These are phyloP conservation scores for Alloascoidea hylecoeti DNA, from an alignment of 805 yeast genomes.

Conservation along the genomic window DNA sequence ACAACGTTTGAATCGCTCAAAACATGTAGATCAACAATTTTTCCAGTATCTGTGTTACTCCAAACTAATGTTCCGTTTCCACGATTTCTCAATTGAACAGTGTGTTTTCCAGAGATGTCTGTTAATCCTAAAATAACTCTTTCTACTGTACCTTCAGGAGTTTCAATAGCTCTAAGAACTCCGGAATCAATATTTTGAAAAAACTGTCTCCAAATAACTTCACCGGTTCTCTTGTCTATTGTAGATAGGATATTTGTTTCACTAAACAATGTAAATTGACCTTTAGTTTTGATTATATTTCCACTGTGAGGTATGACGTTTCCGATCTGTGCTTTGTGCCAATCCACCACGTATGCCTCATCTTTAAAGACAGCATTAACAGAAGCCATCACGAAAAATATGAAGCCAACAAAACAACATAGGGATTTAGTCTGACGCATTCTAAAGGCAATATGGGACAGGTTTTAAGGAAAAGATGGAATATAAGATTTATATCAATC, in stretches of 20 bases:
- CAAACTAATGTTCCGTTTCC: not conserved
- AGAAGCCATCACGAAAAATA: not conserved
- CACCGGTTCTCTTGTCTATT: slow-evolving; percentile 12
- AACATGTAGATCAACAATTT: not conserved
- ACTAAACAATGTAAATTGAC: slow-evolving; percentile 9
- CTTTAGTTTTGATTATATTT: slow-evolving; percentile 4
- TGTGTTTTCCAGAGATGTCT: not conserved
- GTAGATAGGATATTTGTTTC: slow-evolving; percentile 12
- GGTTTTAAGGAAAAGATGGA: too few relatives aligned
- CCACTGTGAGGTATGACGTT: slow-evolving; percentile 5
- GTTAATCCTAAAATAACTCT: not conserved
- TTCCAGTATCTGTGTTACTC: not conserved
- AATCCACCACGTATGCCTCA: slow-evolving; percentile 18
- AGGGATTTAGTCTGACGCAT: too few relatives aligned
- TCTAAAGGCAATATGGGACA: too few relatives aligned
- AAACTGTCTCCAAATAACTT: slow-evolving; percentile 11
- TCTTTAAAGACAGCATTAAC: slow-evolving; percentile 17
- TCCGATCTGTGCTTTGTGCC: slow-evolving; percentile 16
- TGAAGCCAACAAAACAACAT: not conserved
- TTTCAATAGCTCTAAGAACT: not conserved
- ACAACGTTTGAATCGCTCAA: not conserved
- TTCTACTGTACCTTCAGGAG: not conserved
- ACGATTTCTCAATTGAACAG: not conserved
- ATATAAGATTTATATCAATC: too few relatives aligned
- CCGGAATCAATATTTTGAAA: not conserved